Evolutionary conservation across 2,329 filamentous ascomycete species (phyloP), one percentile per base, ranked within the genome.

Genomic region (Whalleya microplaca): DNA sequence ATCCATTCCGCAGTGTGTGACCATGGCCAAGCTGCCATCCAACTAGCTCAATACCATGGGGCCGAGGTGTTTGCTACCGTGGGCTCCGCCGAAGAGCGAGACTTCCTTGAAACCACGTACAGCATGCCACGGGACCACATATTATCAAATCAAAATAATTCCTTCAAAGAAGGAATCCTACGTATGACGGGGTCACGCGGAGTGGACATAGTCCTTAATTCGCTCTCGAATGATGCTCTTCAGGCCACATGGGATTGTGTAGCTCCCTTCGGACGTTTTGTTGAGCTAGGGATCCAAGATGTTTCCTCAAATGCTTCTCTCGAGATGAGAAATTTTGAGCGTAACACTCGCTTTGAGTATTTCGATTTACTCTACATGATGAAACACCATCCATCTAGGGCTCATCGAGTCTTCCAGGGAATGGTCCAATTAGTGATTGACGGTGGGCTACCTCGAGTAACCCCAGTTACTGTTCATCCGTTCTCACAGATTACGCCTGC

Each of bases 211-310:
- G 57, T 64, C 2, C 44, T 69, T 10, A 68, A 66, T 45, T 57
- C 59, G 10, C 45, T 68, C 14, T 40, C 61, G 2, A 63, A 66
- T 14, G 64, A 66, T 1, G 45, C 55, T 2, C 45, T 71, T 1
- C 48, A 56, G 21, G 63, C 67, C 2, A 67, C 72, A 0, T 71
- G 66, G 66, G 55, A 66, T 16, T 71, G 68, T 46, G 55, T 75
- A 16, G 68, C 72, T n/a, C 64, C 63, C 0, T 68, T 67, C 53
- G 71, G 64, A 16, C 55, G 55, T 0, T 66, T 66, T 12, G 49
- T 66, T 23, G 62, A 66, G 47, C 45, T 66, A 21, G 61, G 64
- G 21, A 42, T 58, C 44, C 58, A 58, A 43, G 59, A 61, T 14
- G 16, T 57, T 32, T 48, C 41, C 20, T 20, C 41, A 18, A 56